Base-by-base conservation (phyloP, 495 filamentous ascomycete genomes). In the Hypoxylon fragiforme region DNA sequence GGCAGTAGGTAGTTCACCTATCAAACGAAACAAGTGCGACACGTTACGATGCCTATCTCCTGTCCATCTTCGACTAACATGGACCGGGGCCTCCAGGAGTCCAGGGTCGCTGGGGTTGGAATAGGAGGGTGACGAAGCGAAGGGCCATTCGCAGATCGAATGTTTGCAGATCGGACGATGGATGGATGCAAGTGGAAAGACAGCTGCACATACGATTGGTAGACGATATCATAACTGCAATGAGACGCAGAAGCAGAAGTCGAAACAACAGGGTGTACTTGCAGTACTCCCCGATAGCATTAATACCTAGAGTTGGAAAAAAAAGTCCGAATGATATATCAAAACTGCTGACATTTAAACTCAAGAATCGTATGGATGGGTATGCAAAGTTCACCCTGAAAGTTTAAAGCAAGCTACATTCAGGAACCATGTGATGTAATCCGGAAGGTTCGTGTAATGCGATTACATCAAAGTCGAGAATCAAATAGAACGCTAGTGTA, bases 131-230 rank as follows among this genome's bases (percentile, higher is more conserved):
- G 30, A 37, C 26, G 44, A 41, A 21, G 16, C 26, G 44, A 41
- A 21, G 16, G 19, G 22, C 52, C 51, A 40, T 44, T 52, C 31
- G 42, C 7, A 48, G 37, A 52, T 62, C 41, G 47, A 52, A 56
- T 44, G 51, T 56, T 55, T 62, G 58, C n/a, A 62, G 47, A 62
- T 56, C 52, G 47, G 43, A 49, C 30, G 58, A 62, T 51, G 31
- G 15, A 26, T 35, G 22, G 12, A 44, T 47, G 47, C 35, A 44
- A 44, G 37, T n/a, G 16, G 38, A 52, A 26, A 24, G 52, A 26
- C 12, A 36, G 38, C 36, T 48, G 31, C 47, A 36, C 15, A 40
- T 21, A 18, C 22, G 37, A 62, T 62, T 56, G 58, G 58, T 2
- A 45, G 28, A 31, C n/a, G 38, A 3, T 7, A 24, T 8, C 30